These are phyloP conservation scores for Suhomyces guaymorum DNA, from an alignment of 1,139 yeast genomes.

Conservation along the genomic window DNA sequence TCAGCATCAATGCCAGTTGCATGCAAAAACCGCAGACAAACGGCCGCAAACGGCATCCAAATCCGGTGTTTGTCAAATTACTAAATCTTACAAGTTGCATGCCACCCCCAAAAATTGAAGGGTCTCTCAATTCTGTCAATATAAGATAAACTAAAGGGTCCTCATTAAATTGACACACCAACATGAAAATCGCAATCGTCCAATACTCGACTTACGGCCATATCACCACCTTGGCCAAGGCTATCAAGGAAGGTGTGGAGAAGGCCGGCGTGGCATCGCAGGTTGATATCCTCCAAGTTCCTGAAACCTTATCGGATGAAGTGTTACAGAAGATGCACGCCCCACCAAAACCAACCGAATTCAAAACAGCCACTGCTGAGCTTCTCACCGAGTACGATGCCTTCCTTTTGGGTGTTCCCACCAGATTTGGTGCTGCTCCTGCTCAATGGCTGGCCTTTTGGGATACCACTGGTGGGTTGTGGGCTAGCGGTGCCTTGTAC, in stretches of 20 bases:
- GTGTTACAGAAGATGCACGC: conserved; percentile 44
- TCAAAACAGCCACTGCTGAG: conserved; percentile 44
- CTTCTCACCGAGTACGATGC: conserved; percentile 46
- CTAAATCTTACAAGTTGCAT: too few species aligned
- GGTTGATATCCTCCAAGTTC: conserved; percentile 46
- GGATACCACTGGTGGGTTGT: conserved; percentile 49
- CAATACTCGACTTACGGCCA: conserved; percentile 69
- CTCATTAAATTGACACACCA: too few species aligned
- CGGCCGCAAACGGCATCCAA: too few species aligned
- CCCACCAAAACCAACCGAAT: conserved; percentile 38
- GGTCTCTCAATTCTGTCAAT: too few species aligned
- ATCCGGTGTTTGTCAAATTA: too few species aligned
- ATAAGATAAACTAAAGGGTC: too few species aligned
- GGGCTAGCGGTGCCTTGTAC: conserved; percentile 50
- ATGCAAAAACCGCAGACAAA: too few species aligned
- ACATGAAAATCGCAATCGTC: conserved; percentile 49
- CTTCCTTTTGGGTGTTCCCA: conserved; percentile 51
- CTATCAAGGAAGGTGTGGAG: conserved; percentile 42
- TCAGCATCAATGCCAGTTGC: neutral
- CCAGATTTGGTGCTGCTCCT: conserved; percentile 50
- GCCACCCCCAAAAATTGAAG: too few species aligned
- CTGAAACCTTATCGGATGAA: conserved; percentile 51
- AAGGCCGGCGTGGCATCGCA: conserved; percentile 31
- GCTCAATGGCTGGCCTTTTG: conserved; percentile 48
- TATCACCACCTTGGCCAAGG: conserved; percentile 49